Conservation (phyloP, 441 rosid species). For the Croton setiger region DNA sequence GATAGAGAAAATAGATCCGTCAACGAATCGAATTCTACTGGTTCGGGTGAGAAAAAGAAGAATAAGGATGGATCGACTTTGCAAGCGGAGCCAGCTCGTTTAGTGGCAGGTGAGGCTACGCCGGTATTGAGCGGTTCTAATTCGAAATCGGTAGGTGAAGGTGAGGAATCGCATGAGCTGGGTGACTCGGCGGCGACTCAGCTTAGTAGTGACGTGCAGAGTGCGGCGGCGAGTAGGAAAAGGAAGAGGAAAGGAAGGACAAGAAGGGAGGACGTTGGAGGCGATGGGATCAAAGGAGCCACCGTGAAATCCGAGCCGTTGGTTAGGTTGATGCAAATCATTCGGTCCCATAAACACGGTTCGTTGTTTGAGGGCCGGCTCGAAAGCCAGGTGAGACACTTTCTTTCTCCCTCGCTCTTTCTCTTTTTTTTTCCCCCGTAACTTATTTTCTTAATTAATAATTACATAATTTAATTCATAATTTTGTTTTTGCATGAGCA, state of each 20-base stretch:
- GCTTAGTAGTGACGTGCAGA: slow-evolving; percentile 40
- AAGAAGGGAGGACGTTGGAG: slow-evolving; percentile 30
- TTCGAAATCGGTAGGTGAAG: background rate
- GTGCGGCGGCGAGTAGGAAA: slow-evolving; percentile 35
- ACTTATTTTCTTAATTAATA: no score
- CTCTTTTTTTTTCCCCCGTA: background rate
- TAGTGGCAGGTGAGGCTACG: slow-evolving; percentile 29
- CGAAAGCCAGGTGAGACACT: slow-evolving; percentile 37
- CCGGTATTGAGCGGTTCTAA: slow-evolving; percentile 27
- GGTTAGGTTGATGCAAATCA: slow-evolving; percentile 26
- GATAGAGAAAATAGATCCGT: slow-evolving; percentile 41
- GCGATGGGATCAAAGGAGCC: slow-evolving; percentile 28
- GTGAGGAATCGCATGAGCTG: slow-evolving; percentile 8
- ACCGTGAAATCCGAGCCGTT: slow-evolving; percentile 41
- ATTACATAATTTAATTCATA: no score
- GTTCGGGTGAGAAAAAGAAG: slow-evolving; percentile 22
- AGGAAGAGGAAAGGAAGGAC: slow-evolving; percentile 24
- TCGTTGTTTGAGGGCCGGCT: slow-evolving; percentile 40
- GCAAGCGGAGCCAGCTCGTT: background rate
- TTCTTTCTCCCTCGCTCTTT: background rate
- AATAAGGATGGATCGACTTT: slow-evolving; percentile 20
- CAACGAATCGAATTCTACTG: slow-evolving; percentile 48
- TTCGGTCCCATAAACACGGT: slow-evolving; percentile 38
- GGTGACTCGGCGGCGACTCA: slow-evolving; percentile 32
- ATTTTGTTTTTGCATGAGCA: no score